A percentile compares a stretch with the other conserved stretches of the same genome.
Conservation (phyloP, 1,284 basidiomycete species). For the Puccinia novopanici region DNA sequence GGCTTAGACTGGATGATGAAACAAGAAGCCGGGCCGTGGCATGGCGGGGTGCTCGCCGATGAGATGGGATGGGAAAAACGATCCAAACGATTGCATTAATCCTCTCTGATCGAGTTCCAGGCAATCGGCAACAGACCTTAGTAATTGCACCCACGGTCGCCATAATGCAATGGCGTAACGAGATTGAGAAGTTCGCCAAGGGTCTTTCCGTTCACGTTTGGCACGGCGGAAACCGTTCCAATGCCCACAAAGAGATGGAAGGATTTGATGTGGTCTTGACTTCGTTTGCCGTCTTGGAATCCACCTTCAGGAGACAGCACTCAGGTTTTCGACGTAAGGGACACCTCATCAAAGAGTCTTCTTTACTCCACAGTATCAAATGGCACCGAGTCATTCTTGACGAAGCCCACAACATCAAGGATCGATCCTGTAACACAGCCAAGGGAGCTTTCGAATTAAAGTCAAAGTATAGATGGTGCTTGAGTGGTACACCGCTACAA, state of each 20-base stretch:
- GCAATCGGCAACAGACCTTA: constrained; percentile 45
- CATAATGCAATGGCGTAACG: constrained; percentile 97
- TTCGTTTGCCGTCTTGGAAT: constrained; percentile 76
- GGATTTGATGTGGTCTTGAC: constrained; percentile 77
- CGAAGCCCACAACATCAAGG: constrained; percentile 90
- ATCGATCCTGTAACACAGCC: constrained; percentile 89
- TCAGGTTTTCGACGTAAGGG: constrained; percentile 86
- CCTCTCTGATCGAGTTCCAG: constrained; percentile 45
- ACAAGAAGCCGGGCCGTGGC: constrained; percentile 85
- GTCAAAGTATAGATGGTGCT: constrained; percentile 84
- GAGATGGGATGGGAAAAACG: constrained; percentile 51
- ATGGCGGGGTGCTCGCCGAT: constrained; percentile 76
- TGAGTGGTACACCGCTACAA: constrained; percentile 88
- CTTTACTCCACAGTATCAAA: constrained; percentile 77
- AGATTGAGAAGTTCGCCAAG: constrained; percentile 69
- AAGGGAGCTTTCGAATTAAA: constrained; percentile 89
- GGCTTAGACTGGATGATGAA: constrained; percentile 93
- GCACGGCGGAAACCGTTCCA: constrained; percentile 73
- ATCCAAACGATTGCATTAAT: constrained; percentile 51
- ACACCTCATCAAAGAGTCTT: constrained; percentile 82
- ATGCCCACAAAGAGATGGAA: constrained; percentile 69
- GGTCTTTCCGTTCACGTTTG: constrained; percentile 73
- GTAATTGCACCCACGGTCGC: constrained; percentile 70
- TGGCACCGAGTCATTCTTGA: constrained; percentile 78
- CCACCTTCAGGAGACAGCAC: constrained; percentile 88